Percentiles rank a stretch among this genome's conserved stretches.
phyloP scores from a whole-genome alignment of 768 basidiomycete genomes.

The Naganishia friedmannii region DNA sequence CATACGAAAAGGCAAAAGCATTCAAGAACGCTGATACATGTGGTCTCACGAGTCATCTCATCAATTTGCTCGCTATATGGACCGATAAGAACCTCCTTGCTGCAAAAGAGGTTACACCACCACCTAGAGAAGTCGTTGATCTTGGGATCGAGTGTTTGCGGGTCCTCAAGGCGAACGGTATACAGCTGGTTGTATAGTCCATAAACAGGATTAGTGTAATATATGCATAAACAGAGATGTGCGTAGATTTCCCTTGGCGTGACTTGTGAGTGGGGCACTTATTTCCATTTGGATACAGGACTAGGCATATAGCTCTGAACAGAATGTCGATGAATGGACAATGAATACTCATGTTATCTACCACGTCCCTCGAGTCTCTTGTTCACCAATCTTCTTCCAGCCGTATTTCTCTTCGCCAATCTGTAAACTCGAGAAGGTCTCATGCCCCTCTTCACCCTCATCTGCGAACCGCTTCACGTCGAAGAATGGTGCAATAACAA shows the following conservation, averaged over 20 bases:
- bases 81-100: conserved; percentile 31
- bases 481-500: conserved; percentile 67
- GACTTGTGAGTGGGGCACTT: too few relatives aligned
- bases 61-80: conserved; percentile 26
- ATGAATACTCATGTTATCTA: neutral
- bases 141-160: conserved; percentile 39
- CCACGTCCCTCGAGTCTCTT: conserved; percentile 27
- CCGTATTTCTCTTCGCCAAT: conserved; percentile 5
- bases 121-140: conserved; percentile 36
- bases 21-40: conserved; percentile 58
- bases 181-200: conserved; percentile 9
- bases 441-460: conserved; percentile 30
- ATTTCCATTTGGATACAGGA: too few relatives aligned
- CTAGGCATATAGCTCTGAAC: neutral
- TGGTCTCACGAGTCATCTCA: conserved; percentile 60
- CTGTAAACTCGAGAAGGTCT: conserved; percentile 6
- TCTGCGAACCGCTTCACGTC: conserved; percentile 24
- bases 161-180: conserved; percentile 34
- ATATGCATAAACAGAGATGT: neutral
- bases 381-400: conserved; percentile 26
- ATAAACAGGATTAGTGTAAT: neutral
- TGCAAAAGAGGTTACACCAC: conserved; percentile 22
- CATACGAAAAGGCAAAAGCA: conserved; percentile 1
- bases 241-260: neutral
- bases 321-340: neutral